Conservation (phyloP, 192 early-diverging fungal species). For the Lunasporangiospora selenospora region DNA sequence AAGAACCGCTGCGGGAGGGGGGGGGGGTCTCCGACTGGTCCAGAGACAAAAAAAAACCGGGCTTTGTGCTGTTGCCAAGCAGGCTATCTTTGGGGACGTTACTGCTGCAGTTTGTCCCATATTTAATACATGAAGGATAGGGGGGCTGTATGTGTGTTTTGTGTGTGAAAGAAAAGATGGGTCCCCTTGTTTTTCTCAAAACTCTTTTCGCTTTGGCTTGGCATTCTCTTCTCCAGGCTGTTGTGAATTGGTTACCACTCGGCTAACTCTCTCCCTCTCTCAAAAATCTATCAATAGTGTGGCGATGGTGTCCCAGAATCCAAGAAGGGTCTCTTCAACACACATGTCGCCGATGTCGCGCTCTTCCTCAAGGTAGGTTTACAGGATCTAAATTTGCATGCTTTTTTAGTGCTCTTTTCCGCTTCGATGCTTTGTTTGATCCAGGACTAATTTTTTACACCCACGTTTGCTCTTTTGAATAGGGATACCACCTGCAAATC, state of each 20-base stretch:
- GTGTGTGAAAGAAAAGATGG: neutral
- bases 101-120: no score
- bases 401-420: no score
- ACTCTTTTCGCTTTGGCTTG: neutral
- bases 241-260: no score
- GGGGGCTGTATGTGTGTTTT: neutral
- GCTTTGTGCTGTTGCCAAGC: no score
- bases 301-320: slow-evolving; percentile 92
- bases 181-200: neutral
- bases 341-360: slow-evolving; percentile 84
- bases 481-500: slow-evolving; percentile 89
- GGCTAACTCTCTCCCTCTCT: no score
- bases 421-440: no score
- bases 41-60: no score
- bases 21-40: no score
- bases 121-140: neutral
- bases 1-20: no score
- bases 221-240: neutral
- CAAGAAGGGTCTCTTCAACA: slow-evolving; percentile 88
- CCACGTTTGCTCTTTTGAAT: slow-evolving; percentile 1
- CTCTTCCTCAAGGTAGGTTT: slow-evolving; percentile 73
- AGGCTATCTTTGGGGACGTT: no score
- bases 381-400: no score
- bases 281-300: slow-evolving; percentile 59
- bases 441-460: no score